Evolutionary conservation across 768 basidiomycete species (phyloP), one percentile per base, ranked within the genome.

Genomic region (Tephrocybe sp.): DNA sequence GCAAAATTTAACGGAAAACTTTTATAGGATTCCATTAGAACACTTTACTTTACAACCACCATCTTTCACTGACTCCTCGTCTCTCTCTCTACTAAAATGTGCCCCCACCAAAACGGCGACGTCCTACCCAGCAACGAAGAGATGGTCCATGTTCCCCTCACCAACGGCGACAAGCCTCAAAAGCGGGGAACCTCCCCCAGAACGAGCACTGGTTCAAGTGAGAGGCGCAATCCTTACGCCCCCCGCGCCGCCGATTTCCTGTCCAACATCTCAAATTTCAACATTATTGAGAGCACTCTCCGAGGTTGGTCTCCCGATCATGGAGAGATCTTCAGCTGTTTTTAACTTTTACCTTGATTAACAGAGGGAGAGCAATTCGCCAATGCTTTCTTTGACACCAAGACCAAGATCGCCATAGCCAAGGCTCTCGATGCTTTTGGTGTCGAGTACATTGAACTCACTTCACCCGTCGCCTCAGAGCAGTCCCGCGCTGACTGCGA

Each of bases 351-450:
- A 25, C 26, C 43, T 12, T 30, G 31, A 38, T 38, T 52, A n/a
- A 31, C 60, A 96, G 95, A 97, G 87, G 95, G 94, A 50, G 95
- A 97, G 69, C 95, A 99, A 68, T 99, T 99, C 62, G 97, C 97
- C 55, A 99, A 98, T 65, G 96, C 97, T 46, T 99, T 99, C 80
- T 99, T 98, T 67, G 96, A 97, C 66, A 94, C 93, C 66, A 93
- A 95, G 77, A 98, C 95, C 73, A 99, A 99, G 83, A 97, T 98
- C 66, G 94, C 95, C 66, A 99, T 99, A 60, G 97, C 97, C 57
- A 92, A 86, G 76, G 94, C 94, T 12, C 85, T 98, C 50, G 95
- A 98, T 77, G 95, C 94, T 42, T 98, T 99, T 65, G 97, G 97
- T 63, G 97, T 98, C 51, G 97, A 99, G 67, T 99, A 99, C 79